These are phyloP conservation scores for Glycine latifolia DNA, from an alignment of 306 rosid species.

Conservation along the genomic window DNA sequence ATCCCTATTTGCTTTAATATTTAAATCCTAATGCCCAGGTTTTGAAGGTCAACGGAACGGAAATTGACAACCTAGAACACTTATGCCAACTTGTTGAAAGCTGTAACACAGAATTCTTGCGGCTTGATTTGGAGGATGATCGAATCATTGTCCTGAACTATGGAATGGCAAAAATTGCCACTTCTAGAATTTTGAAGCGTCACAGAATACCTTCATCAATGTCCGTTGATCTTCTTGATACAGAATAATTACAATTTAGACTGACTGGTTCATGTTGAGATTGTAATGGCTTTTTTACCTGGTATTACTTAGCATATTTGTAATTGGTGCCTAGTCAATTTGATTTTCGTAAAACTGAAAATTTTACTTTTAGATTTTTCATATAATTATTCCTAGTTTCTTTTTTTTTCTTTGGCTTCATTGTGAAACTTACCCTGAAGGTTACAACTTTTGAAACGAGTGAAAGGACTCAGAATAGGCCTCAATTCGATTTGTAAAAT, in stretches of 20 bases:
- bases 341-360: no score
- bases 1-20: slow-evolving; percentile 27
- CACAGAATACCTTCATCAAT: slow-evolving; percentile 79
- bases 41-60: slow-evolving; percentile 76
- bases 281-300: neutral
- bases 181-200: slow-evolving; percentile 74
- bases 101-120: slow-evolving; percentile 62
- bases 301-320: neutral
- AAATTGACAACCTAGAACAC: slow-evolving; percentile 78
- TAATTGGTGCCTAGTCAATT: neutral
- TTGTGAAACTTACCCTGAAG: no score
- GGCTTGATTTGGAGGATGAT: slow-evolving; percentile 90
- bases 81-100: slow-evolving; percentile 75
- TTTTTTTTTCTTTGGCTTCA: no score
- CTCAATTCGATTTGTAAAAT: no score
- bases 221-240: slow-evolving; percentile 68
- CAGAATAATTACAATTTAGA: slow-evolving; percentile 40
- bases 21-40: slow-evolving; percentile 60
- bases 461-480: no score
- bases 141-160: slow-evolving; percentile 76
- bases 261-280: slow-evolving; percentile 37
- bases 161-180: slow-evolving; percentile 69
- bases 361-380: no score
- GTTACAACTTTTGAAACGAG: no score
- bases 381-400: no score